Percentiles rank a stretch among this genome's conserved stretches.
Conservation (phyloP, 228 moss, liverwort and hornwort species). For the Sphagnum magellanicum region DNA sequence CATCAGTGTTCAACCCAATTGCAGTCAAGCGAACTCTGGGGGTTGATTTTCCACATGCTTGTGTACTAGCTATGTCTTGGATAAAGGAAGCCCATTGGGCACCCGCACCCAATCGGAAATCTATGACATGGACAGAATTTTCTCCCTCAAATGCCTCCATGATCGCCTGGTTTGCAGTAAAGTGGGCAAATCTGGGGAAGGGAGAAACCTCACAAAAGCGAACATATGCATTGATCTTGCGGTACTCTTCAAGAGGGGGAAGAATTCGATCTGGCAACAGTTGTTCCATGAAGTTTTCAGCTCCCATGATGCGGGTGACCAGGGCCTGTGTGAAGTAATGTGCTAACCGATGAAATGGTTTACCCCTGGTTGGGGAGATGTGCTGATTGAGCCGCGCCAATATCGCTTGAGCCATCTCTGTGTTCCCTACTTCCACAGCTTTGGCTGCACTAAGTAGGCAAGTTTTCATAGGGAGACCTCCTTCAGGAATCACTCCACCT, state of each 20-base stretch:
- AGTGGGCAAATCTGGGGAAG: conserved; percentile 45
- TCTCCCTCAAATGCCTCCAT: conserved; percentile 46
- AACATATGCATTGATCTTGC: conserved; percentile 37
- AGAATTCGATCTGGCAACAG: conserved; percentile 17
- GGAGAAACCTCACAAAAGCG: conserved; percentile 53
- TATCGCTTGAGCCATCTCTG: conserved; percentile 51
- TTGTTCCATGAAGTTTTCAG: conserved; percentile 13
- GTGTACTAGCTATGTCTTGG: conserved; percentile 45
- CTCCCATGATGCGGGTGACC: conserved; percentile 23
- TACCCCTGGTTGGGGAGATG: conserved; percentile 36
- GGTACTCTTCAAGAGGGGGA: conserved; percentile 29
- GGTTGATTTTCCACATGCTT: conserved; percentile 19
- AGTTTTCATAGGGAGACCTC: conserved; percentile 28
- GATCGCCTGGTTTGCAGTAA: conserved; percentile 59
- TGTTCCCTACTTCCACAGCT: conserved; percentile 47
- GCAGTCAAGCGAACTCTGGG: conserved; percentile 34
- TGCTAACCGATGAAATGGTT: conserved; percentile 54
- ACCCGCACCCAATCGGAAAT: conserved; percentile 54
- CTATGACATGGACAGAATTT: conserved; percentile 47
- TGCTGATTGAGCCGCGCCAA: conserved; percentile 70
- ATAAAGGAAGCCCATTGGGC: conserved; percentile 59
- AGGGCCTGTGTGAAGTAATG: conserved; percentile 45
- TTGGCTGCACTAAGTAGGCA: conserved; percentile 40
- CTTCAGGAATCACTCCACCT: conserved; percentile 29
- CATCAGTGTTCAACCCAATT: conserved; percentile 31